A percentile compares a stretch with the other conserved stretches of the same genome.
These are phyloP conservation scores for Moesziomyces aphidis DNA, from an alignment of 1,284 basidiomycete species.

Conservation along the genomic window DNA sequence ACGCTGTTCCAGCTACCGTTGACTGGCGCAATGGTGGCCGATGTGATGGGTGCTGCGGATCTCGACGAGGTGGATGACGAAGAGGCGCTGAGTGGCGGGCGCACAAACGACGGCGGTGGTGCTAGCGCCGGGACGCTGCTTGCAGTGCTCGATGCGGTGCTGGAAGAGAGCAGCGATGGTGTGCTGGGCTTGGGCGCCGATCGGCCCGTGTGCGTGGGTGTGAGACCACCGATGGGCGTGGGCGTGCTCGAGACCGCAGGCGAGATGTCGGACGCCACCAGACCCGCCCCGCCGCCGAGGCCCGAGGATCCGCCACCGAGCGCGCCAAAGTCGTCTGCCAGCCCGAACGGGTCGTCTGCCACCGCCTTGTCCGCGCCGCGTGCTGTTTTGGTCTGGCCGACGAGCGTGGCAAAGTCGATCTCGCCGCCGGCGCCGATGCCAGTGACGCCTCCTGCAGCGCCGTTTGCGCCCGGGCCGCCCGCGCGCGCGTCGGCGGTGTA, in stretches of 20 bases:
- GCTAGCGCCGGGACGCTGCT: conserved; percentile 19
- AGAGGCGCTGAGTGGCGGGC: conserved; percentile 9
- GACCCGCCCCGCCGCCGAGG: background rate
- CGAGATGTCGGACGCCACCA: conserved; percentile 32
- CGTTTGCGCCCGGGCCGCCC: conserved; percentile 9
- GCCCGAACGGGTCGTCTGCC: conserved; percentile 47
- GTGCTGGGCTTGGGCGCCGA: conserved; percentile 8
- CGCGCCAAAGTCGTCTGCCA: conserved; percentile 34
- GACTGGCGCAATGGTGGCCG: background rate
- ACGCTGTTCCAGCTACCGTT: conserved; percentile 24
- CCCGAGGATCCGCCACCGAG: background rate
- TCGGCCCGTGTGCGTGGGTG: conserved; percentile 41
- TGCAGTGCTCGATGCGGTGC: background rate
- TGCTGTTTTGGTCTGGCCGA: conserved; percentile 48
- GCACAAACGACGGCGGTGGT: conserved; percentile 21
- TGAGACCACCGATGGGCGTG: conserved; percentile 25
- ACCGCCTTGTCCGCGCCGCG: conserved; percentile 21
- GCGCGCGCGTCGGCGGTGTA: conserved; percentile 21
- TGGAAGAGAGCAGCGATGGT: conserved; percentile 1
- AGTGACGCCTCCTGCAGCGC: conserved; percentile 30
- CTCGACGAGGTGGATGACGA: conserved; percentile 13
- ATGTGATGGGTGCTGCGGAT: conserved; percentile 2
- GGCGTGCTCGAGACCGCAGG: conserved; percentile 22
- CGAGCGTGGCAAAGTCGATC: conserved; percentile 63
- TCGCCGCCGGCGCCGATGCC: conserved; percentile 53